Evolutionary conservation across 2,329 filamentous ascomycete species (phyloP).

Genomic region (Cytospora schulzeri): DNA sequence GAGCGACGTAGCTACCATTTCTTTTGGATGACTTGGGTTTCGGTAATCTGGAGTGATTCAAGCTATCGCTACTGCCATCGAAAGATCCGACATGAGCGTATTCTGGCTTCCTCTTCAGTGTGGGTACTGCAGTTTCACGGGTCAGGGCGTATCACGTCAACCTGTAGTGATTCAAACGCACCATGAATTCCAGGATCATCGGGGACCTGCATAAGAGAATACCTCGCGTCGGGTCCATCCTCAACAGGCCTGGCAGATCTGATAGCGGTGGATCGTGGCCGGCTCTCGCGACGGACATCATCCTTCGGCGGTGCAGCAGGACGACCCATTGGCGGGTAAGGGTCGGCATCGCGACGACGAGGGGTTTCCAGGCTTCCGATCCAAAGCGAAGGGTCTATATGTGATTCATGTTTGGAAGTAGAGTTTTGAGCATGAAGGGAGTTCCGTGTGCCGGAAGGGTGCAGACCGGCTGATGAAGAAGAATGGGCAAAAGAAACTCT

Average conservation of each 20-base stretch:
- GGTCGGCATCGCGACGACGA: conserved; percentile 24
- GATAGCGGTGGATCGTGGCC: neutral
- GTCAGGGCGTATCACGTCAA: neutral
- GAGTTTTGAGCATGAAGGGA: conserved; percentile 2
- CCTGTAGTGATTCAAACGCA: neutral
- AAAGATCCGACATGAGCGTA: conserved; percentile 26
- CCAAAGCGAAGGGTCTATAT: conserved; percentile 3
- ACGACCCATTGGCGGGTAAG: neutral
- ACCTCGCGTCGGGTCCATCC: neutral
- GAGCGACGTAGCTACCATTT: conserved; percentile 26
- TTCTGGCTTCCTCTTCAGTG: conserved; percentile 11
- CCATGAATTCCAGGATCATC: conserved; percentile 25
- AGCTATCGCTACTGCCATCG: conserved; percentile 16
- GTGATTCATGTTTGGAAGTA: neutral
- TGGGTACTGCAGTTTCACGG: conserved; percentile 1
- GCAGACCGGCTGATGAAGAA: conserved; percentile 27
- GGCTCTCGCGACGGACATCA: too few species aligned
- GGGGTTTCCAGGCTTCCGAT: conserved; percentile 16
- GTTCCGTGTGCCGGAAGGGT: conserved; percentile 17
- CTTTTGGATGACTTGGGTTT: conserved; percentile 15
- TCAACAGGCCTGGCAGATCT: neutral
- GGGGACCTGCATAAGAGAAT: conserved; percentile 33
- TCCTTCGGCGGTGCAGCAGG: neutral
- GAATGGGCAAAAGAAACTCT: conserved; percentile 37
- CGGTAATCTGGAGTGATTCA: neutral